Evolutionary conservation across 179 eudicot species (phyloP).

Genomic region (Patellifolia procumbens): DNA sequence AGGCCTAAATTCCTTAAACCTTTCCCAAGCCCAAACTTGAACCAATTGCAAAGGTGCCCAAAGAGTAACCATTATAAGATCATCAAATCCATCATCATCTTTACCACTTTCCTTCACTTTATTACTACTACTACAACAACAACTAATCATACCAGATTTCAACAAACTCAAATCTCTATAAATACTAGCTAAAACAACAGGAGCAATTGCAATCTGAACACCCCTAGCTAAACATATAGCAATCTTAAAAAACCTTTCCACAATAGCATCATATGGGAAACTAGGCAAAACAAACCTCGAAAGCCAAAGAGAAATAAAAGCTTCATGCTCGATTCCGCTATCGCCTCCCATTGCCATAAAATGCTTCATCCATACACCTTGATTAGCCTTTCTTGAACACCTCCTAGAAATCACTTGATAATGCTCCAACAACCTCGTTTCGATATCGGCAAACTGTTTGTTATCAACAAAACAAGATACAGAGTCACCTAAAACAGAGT

Average conservation of each 20-base stretch:
- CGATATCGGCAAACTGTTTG: slow-evolving; percentile 15
- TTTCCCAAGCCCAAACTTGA: slow-evolving; percentile 60
- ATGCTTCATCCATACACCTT: slow-evolving; percentile 28
- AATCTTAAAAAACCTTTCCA: slow-evolving; percentile 31
- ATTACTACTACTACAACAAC: not conserved
- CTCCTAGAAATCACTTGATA: not conserved
- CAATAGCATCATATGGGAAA: slow-evolving; percentile 10
- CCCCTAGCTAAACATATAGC: slow-evolving; percentile 51
- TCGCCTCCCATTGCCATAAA: slow-evolving; percentile 35
- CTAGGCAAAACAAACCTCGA: slow-evolving; percentile 55
- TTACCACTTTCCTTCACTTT: not conserved
- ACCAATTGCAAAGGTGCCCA: slow-evolving; percentile 45
- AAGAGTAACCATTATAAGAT: slow-evolving; percentile 21
- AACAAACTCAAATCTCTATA: slow-evolving; percentile 46
- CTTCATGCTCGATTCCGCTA: slow-evolving; percentile 46
- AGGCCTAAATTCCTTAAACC: slow-evolving; percentile 42
- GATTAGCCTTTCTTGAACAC: not conserved
- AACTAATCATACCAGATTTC: slow-evolving; percentile 23
- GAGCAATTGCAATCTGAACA: slow-evolving; percentile 38
- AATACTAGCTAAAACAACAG: slow-evolving; percentile 44
- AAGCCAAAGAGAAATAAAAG: slow-evolving; percentile 52
- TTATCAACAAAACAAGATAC: not conserved
- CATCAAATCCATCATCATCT: slow-evolving; percentile 22
- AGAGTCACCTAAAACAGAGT: slow-evolving; percentile 43
- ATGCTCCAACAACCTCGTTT: slow-evolving; percentile 17